A percentile compares a stretch with the other conserved stretches of the same genome.
Conservation (phyloP, 257 asterid species). For the Lavandula angustifolia region DNA sequence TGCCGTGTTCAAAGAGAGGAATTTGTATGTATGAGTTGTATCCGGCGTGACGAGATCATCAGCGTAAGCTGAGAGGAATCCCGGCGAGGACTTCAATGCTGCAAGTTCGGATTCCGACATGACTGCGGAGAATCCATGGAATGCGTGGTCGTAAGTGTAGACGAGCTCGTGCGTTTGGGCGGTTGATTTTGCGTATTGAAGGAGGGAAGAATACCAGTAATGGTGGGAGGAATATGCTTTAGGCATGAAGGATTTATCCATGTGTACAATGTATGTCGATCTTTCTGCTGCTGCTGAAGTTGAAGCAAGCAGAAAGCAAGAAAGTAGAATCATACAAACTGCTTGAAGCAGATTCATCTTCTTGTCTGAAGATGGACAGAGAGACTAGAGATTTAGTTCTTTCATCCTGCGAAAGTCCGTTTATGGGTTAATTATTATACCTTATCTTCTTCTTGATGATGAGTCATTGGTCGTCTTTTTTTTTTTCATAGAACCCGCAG, state of each 20-base stretch:
- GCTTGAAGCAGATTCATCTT: conserved; percentile 21
- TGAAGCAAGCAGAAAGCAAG: background rate
- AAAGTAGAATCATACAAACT: conserved; percentile 2
- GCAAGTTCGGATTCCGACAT: conserved; percentile 33
- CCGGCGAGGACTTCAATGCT: conserved; percentile 32
- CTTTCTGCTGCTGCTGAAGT: conserved; percentile 19
- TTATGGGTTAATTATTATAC: conserved; percentile 6
- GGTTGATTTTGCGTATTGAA: conserved; percentile 15
- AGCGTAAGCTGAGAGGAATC: conserved; percentile 39
- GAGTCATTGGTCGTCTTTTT: background rate
- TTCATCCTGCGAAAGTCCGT: background rate
- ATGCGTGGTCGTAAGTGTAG: conserved; percentile 38
- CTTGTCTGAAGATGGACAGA: background rate
- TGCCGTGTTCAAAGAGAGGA: conserved; percentile 35
- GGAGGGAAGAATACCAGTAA: conserved; percentile 37
- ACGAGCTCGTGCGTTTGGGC: conserved; percentile 22
- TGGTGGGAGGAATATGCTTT: conserved; percentile 29
- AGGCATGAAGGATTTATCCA: conserved; percentile 36
- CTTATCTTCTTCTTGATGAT: conserved; percentile 11
- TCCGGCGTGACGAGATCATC: conserved; percentile 34
- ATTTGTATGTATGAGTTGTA: conserved; percentile 38
- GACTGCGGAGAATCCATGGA: conserved; percentile 43
- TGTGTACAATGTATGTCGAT: conserved; percentile 32
- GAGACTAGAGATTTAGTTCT: background rate
- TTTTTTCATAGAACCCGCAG: too few relatives aligned